phyloP scores from a whole-genome alignment of 164 flowering plant genomes.

The Liquidambar formosana region DNA sequence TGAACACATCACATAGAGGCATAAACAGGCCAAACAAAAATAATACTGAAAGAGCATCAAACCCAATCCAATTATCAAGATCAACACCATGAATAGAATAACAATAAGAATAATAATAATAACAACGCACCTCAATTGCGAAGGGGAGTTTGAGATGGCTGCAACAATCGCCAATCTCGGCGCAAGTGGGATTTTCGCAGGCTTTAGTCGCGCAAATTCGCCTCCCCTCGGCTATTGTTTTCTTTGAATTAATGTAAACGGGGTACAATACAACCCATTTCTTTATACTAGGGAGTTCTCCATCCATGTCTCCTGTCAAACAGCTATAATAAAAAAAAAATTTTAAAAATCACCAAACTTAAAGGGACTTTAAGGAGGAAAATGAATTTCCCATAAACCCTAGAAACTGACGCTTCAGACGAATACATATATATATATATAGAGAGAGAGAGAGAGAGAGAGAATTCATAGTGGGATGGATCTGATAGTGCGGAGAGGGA shows the following conservation, averaged over 20 bases:
- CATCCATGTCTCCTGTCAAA: conserved; percentile 39
- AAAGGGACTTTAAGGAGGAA: no score
- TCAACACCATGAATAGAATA: not conserved
- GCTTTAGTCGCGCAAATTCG: conserved; percentile 62
- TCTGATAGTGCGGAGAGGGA: no score
- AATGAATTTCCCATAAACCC: no score
- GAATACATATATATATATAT: no score
- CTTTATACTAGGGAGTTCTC: conserved; percentile 50
- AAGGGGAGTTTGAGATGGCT: conserved; percentile 58
- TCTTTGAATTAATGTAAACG: conserved; percentile 85
- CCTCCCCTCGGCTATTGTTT: conserved; percentile 86
- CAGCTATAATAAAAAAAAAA: not conserved
- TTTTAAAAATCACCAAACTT: no score
- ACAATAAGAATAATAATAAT: no score
- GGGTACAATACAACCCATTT: conserved; percentile 84
- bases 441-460: no score
- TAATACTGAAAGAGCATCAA: not conserved
- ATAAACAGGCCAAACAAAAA: no score
- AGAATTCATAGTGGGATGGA: not conserved
- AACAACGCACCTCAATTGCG: conserved; percentile 61
- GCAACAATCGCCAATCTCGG: conserved; percentile 80
- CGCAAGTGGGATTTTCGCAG: conserved; percentile 83
- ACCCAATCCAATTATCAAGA: not conserved
- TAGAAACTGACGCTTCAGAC: no score
- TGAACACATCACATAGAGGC: no score